Evolutionary conservation across 768 basidiomycete species (phyloP).

Genomic region (Phanerodontia chrysosporium): DNA sequence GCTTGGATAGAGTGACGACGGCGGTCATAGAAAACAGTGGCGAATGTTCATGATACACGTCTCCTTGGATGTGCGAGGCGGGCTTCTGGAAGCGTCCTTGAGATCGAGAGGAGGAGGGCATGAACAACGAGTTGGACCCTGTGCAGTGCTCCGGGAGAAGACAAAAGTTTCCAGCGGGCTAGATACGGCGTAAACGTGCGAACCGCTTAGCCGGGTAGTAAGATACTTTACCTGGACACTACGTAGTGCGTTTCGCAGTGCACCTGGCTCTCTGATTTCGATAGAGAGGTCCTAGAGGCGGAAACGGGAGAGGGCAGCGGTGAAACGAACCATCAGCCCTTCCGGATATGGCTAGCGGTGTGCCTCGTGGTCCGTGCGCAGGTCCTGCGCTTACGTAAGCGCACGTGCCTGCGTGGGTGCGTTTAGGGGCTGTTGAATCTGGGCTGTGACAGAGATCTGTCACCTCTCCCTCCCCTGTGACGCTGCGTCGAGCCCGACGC

Average conservation of each 20-base stretch:
- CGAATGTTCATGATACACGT: not conserved
- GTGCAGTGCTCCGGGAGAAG: conserved; percentile 1
- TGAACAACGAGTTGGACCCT: conserved; percentile 1
- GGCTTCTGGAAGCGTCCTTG: not conserved
- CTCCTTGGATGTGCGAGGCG: not conserved
- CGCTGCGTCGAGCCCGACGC: conserved; percentile 15
- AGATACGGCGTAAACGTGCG: conserved; percentile 6
- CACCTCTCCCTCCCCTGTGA: conserved; percentile 24
- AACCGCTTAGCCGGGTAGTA: not conserved
- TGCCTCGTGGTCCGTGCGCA: conserved; percentile 8
- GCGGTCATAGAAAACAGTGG: not conserved
- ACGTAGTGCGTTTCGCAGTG: not conserved
- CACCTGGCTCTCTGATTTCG: not conserved
- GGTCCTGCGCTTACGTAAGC: not conserved
- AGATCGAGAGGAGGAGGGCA: not conserved
- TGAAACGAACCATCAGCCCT: not conserved
- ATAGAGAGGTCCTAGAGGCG: not conserved
- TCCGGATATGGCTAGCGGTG: not conserved
- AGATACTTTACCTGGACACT: not conserved
- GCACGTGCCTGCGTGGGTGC: not conserved
- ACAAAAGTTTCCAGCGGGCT: conserved; percentile 1
- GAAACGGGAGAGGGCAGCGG: not conserved
- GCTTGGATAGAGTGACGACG: not conserved
- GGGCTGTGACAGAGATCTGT: conserved; percentile 28
- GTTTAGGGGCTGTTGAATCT: conserved; percentile 4